A percentile compares a stretch with the other conserved stretches of the same genome.
phyloP scores from a whole-genome alignment of 2,329 filamentous ascomycete species.

The Apiospora rasikravindrae region DNA sequence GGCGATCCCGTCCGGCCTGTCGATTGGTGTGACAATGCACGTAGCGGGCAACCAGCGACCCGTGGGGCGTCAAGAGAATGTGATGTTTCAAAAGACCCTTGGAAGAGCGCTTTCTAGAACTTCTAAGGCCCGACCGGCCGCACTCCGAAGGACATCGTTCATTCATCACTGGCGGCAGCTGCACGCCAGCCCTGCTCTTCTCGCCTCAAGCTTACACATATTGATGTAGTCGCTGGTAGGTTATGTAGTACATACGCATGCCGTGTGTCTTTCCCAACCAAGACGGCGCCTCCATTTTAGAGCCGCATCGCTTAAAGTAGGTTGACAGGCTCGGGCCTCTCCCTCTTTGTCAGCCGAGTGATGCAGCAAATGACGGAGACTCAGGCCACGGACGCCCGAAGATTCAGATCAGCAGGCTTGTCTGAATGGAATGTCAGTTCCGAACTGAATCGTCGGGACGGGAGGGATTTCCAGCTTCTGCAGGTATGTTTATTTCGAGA shows the following conservation, averaged over 20 bases:
- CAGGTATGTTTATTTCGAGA: neutral
- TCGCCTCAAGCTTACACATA: neutral
- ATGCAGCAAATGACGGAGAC: slow-evolving; percentile 7
- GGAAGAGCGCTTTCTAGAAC: neutral
- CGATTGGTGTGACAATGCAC: slow-evolving; percentile 12
- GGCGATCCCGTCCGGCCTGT: slow-evolving; percentile 4
- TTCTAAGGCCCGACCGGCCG: neutral
- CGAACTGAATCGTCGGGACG: neutral
- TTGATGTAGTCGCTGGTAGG: neutral
- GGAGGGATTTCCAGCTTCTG: neutral
- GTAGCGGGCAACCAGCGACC: neutral
- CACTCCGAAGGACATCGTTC: neutral
- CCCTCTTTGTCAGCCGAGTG: neutral
- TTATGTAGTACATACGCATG: neutral
- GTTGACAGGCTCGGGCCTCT: slow-evolving; percentile 6
- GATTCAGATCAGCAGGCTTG: slow-evolving; percentile 7
- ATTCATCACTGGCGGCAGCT: neutral
- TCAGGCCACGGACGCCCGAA: slow-evolving; percentile 11
- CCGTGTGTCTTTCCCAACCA: neutral
- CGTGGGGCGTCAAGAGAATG: neutral
- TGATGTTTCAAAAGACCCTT: neutral
- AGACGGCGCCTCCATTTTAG: neutral
- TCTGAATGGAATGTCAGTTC: neutral
- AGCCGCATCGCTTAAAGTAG: neutral
- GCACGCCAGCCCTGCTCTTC: neutral